Evolutionary conservation across 2,329 filamentous ascomycete genomes (phyloP).

Genomic region (Dactylellina leptospora): DNA sequence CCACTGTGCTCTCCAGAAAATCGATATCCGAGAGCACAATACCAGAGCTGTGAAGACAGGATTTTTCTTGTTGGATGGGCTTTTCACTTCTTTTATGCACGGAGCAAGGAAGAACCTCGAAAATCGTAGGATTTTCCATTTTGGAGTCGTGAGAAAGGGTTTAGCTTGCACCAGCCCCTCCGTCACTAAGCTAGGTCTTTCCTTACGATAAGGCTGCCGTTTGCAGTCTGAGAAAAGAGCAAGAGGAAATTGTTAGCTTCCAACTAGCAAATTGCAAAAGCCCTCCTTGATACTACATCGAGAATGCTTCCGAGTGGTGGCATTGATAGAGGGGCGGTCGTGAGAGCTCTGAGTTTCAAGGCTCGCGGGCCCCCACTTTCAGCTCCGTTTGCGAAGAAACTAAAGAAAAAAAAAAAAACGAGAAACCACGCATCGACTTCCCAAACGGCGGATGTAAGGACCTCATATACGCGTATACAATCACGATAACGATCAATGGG

Average conservation of each 20-base stretch:
- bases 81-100: too few relatives aligned
- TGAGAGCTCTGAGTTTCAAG: neutral
- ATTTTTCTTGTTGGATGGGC: too few relatives aligned
- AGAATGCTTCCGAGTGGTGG: slow-evolving; percentile 34
- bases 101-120: slow-evolving; percentile 37
- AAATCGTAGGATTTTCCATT: slow-evolving; percentile 30
- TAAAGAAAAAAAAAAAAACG: neutral
- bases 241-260: neutral
- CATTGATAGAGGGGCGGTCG: neutral
- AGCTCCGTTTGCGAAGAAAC: slow-evolving; percentile 18
- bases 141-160: neutral
- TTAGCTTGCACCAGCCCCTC: slow-evolving; percentile 29
- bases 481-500: neutral
- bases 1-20: too few relatives aligned
- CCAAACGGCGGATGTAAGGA: slow-evolving; percentile 20
- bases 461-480: slow-evolving; percentile 5
- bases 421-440: slow-evolving; percentile 32
- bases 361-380: neutral
- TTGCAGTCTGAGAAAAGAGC: slow-evolving; percentile 11
- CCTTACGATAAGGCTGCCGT: slow-evolving; percentile 34
- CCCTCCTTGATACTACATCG: slow-evolving; percentile 15
- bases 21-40: too few relatives aligned
- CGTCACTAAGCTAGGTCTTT: neutral
- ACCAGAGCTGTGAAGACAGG: too few relatives aligned
- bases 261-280: neutral